These are phyloP conservation scores for Endocalyx cinctus DNA, from an alignment of 2,329 filamentous ascomycete genomes.

Conservation along the genomic window DNA sequence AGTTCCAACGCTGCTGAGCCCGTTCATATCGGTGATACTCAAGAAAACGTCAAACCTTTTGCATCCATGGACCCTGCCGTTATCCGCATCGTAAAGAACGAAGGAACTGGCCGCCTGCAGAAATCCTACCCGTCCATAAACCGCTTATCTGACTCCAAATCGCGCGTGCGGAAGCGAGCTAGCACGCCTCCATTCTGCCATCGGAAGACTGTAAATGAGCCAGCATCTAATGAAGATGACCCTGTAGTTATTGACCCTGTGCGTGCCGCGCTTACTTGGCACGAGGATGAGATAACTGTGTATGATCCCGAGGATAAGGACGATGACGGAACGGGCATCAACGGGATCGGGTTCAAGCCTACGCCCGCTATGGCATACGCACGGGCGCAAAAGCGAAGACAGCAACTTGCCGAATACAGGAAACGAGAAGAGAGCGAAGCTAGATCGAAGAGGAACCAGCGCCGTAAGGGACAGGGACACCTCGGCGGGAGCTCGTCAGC, in stretches of 20 bases:
- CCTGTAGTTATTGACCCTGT: conserved; percentile 45
- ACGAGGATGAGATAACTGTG: conserved; percentile 63
- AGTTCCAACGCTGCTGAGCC: conserved; percentile 9
- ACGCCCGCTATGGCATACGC: conserved; percentile 57
- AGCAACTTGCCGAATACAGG: conserved; percentile 59
- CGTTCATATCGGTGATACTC: conserved; percentile 11
- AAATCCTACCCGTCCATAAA: conserved; percentile 35
- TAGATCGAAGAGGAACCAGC: conserved; percentile 49
- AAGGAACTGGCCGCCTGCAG: conserved; percentile 19
- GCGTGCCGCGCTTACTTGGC: conserved; percentile 60
- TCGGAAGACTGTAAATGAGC: conserved; percentile 15
- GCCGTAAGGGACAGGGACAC: conserved; percentile 36
- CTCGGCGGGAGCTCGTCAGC: conserved; percentile 20
- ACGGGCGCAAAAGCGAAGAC: conserved; percentile 50
- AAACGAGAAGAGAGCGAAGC: conserved; percentile 59
- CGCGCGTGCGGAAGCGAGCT: conserved; percentile 23
- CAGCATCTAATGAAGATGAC: conserved; percentile 26
- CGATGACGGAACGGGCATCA: conserved; percentile 63
- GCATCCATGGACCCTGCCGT: conserved; percentile 20
- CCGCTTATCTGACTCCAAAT: conserved; percentile 34
- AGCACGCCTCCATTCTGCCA: conserved; percentile 23
- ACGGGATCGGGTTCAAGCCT: conserved; percentile 63
- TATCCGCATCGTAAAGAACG: conserved; percentile 9
- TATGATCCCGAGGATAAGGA: conserved; percentile 62
- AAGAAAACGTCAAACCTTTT: no score